A percentile compares a stretch with the other conserved stretches of the same genome.
These are phyloP conservation scores for Populus tremula DNA, from an alignment of 345 rosid species.

Conservation along the genomic window DNA sequence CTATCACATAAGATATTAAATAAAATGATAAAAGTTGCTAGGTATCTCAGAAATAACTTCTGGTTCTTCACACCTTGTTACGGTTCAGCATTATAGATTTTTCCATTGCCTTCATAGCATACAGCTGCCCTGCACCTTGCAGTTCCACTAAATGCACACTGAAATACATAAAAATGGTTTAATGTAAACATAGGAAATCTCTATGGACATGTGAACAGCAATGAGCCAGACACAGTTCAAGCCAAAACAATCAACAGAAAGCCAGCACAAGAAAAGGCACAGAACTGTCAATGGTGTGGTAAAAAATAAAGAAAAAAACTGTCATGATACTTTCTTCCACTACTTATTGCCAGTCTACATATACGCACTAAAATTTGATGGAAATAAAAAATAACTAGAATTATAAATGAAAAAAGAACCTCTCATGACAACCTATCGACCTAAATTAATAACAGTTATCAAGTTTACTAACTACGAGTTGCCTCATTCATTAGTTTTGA, in stretches of 20 bases:
- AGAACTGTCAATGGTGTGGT: not conserved
- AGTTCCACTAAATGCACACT: conserved; percentile 94
- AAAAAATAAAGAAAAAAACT: no score
- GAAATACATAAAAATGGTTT: conserved; percentile 7
- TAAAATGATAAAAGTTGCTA: not conserved
- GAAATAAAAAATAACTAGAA: no score
- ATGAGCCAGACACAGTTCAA: not conserved
- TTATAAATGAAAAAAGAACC: no score
- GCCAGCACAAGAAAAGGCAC: not conserved
- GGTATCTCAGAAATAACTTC: not conserved
- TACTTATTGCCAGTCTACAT: no score
- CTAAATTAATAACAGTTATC: no score
- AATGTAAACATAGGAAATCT: not conserved
- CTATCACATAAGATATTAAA: not conserved
- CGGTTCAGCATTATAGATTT: conserved; percentile 82
- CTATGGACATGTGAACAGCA: not conserved
- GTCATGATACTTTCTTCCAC: not conserved
- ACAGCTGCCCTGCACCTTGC: conserved; percentile 63
- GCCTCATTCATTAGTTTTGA: no score
- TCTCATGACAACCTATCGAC: no score
- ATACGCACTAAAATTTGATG: no score
- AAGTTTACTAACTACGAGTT: no score
- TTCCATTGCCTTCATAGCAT: conserved; percentile 99
- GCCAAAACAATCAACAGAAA: not conserved
- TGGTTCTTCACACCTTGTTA: conserved; percentile 57